Conservation (phyloP, 2,329 filamentous ascomycete species). For the Bipolaris sorokiniana region DNA sequence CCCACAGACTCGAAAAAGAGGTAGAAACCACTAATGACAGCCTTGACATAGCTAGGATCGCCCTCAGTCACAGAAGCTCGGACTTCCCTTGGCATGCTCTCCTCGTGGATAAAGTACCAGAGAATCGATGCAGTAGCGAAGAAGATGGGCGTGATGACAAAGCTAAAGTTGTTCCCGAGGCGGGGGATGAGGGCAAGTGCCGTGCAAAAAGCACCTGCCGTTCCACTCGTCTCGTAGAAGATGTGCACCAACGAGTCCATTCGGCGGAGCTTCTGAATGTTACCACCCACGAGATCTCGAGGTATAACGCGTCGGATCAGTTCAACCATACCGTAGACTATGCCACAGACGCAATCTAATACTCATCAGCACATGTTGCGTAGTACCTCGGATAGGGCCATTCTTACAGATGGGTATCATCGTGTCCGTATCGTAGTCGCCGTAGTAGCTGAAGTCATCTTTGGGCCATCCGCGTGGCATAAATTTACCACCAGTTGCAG, state of each 20-base stretch:
- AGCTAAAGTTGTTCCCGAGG: conserved; percentile 60
- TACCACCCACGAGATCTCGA: conserved; percentile 59
- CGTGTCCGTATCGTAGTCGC: conserved; percentile 56
- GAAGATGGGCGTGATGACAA: conserved; percentile 59
- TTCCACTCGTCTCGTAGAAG: conserved; percentile 58
- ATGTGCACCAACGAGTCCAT: conserved; percentile 57
- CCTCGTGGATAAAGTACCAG: conserved; percentile 57
- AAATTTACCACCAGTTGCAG: conserved; percentile 56
- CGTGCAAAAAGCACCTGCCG: conserved; percentile 56
- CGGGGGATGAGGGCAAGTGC: conserved; percentile 58
- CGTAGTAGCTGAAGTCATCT: conserved; percentile 55
- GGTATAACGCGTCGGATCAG: conserved; percentile 60
- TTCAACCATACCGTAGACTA: conserved; percentile 57
- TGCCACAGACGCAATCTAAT: conserved; percentile 34
- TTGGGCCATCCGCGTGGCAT: conserved; percentile 43
- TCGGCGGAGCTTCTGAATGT: conserved; percentile 57
- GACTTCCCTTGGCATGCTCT: conserved; percentile 39
- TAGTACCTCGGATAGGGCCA: background rate
- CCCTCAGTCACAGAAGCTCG: conserved; percentile 30
- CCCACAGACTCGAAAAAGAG: conserved; percentile 57
- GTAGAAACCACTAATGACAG: conserved; percentile 49
- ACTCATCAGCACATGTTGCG: conserved; percentile 12
- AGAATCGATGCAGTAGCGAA: conserved; percentile 51
- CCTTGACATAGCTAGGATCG: conserved; percentile 47
- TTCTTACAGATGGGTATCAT: conserved; percentile 57